These are phyloP conservation scores for Aspergillus sergii DNA, from an alignment of 2,329 filamentous ascomycete species.

Conservation along the genomic window DNA sequence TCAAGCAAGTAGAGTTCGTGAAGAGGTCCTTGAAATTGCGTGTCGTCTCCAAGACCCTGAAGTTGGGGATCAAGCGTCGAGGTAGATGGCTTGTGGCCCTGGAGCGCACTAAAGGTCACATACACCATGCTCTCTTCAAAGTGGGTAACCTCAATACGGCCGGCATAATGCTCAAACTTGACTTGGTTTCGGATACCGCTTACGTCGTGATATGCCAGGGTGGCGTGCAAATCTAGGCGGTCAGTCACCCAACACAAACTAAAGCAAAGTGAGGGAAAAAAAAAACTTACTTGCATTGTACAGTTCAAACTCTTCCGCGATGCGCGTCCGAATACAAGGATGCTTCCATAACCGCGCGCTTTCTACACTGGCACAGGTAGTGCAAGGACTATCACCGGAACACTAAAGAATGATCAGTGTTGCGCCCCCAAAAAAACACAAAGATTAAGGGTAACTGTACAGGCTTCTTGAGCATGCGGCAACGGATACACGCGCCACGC, in stretches of 20 bases:
- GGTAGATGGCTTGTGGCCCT: constrained; percentile 40
- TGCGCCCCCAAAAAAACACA: neutral
- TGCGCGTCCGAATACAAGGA: constrained; percentile 60
- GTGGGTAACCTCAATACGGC: constrained; percentile 58
- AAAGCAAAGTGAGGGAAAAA: neutral
- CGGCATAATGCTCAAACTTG: constrained; percentile 51
- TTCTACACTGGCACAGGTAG: constrained; percentile 61
- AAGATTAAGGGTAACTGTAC: constrained; percentile 27
- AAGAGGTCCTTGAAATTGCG: constrained; percentile 38
- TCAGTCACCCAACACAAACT: constrained; percentile 22
- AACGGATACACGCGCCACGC: constrained; percentile 63
- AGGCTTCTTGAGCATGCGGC: constrained; percentile 66
- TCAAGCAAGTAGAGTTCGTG: constrained; percentile 54
- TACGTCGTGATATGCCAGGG: constrained; percentile 55
- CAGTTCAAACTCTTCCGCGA: constrained; percentile 60
- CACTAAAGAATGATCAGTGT: constrained; percentile 41
- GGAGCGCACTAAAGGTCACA: constrained; percentile 50
- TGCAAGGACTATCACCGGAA: constrained; percentile 62
- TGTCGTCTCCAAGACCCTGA: constrained; percentile 43
- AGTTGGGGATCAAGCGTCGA: constrained; percentile 44
- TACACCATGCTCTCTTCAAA: constrained; percentile 56
- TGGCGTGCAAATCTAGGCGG: constrained; percentile 49
- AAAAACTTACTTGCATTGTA: constrained; percentile 53
- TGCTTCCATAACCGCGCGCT: constrained; percentile 64
- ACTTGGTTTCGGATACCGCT: constrained; percentile 52